phyloP scores from a whole-genome alignment of 371 early-diverging fungal species.

The Mucor indicus region DNA sequence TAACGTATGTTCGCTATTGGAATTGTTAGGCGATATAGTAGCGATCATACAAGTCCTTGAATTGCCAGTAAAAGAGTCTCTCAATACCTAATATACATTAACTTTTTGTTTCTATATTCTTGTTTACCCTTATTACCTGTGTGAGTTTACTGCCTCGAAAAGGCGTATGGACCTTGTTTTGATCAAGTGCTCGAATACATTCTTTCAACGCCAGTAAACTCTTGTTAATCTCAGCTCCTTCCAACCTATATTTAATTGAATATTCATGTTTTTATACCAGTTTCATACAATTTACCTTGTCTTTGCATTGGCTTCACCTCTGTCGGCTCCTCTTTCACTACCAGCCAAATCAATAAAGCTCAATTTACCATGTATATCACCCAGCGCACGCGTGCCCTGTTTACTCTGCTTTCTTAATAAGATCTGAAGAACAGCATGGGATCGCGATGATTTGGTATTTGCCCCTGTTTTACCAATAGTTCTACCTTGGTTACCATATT shows the following conservation, averaged over 20 bases:
- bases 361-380: conserved; percentile 74
- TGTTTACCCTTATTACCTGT: conserved; percentile 48
- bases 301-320: conserved; percentile 87
- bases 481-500: conserved; percentile 82
- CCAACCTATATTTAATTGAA: conserved; percentile 58
- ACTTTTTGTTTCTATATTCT: no score
- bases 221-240: conserved; percentile 98
- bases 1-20: conserved; percentile 93
- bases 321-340: conserved; percentile 97
- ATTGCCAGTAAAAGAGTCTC: conserved; percentile 95
- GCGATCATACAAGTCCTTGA: conserved; percentile 96
- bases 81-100: conserved; percentile 40
- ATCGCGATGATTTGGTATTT: conserved; percentile 95
- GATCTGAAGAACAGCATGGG: conserved; percentile 96
- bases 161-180: conserved; percentile 88
- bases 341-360: conserved; percentile 99
- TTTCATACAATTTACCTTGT: conserved; percentile 76
- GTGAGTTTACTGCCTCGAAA: conserved; percentile 97
- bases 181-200: conserved; percentile 94
- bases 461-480: conserved; percentile 94
- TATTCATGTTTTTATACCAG: neutral
- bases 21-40: conserved; percentile 86
- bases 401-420: conserved; percentile 53
- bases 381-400: neutral
- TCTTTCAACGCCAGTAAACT: conserved; percentile 95